Percentiles rank a stretch among this genome's conserved stretches.
These are phyloP conservation scores for Sclerotiophoma versabilis DNA, from an alignment of 2,329 filamentous ascomycete species.

Conservation along the genomic window DNA sequence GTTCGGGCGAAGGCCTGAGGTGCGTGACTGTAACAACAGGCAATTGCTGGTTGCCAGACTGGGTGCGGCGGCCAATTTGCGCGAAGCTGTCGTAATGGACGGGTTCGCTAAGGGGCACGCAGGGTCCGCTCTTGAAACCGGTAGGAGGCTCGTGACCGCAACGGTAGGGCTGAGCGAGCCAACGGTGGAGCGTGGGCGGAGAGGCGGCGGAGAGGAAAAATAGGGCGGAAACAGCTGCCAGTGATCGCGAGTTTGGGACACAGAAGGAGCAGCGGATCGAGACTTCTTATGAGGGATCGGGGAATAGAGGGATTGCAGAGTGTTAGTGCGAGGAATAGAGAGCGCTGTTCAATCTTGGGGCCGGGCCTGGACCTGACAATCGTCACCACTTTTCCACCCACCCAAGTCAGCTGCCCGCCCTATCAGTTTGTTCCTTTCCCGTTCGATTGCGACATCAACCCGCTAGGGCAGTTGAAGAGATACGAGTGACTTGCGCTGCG, in stretches of 20 bases:
- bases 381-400: slow-evolving; percentile 3
- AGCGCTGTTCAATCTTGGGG: neutral
- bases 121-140: slow-evolving; percentile 14
- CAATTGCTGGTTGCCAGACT: slow-evolving; percentile 4
- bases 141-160: slow-evolving; percentile 3
- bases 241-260: neutral
- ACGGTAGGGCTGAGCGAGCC: slow-evolving; percentile 15
- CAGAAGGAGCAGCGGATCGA: slow-evolving; percentile 15
- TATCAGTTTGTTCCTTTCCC: slow-evolving; percentile 1
- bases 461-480: slow-evolving; percentile 1
- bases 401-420: slow-evolving; percentile 12
- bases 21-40: slow-evolving; percentile 5
- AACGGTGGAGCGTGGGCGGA: slow-evolving; percentile 14
- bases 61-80: slow-evolving; percentile 10
- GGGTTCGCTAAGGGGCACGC: slow-evolving; percentile 12
- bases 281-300: slow-evolving; percentile 16
- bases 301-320: neutral
- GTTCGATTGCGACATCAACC: slow-evolving; percentile 18
- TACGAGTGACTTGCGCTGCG: slow-evolving; percentile 6
- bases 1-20: neutral
- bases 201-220: slow-evolving; percentile 13
- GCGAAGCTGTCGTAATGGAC: slow-evolving; percentile 5
- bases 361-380: slow-evolving; percentile 12
- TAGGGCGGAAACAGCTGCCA: slow-evolving; percentile 9
- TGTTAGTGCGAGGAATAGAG: slow-evolving; percentile 1